Percentiles rank a stretch among this genome's conserved stretches.
Conservation (phyloP, 2,329 filamentous ascomycete genomes). For the Verruconis gallopava region DNA sequence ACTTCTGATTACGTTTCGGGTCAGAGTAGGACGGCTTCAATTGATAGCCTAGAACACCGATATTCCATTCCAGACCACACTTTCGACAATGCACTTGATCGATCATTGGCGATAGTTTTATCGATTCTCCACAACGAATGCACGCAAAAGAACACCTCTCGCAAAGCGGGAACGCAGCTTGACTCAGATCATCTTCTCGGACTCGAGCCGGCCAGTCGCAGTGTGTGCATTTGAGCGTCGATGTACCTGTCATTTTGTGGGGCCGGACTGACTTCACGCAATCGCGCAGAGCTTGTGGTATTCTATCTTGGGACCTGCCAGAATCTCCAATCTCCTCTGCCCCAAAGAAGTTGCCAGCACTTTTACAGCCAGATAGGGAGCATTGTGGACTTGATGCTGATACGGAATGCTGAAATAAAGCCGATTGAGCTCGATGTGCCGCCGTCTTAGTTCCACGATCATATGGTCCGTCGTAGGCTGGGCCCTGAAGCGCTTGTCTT, state of each 20-base stretch:
- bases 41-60: slow-evolving; percentile 28
- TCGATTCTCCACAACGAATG: slow-evolving; percentile 24
- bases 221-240: slow-evolving; percentile 18
- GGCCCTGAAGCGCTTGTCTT: slow-evolving; percentile 33
- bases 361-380: neutral
- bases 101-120: slow-evolving; percentile 13
- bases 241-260: slow-evolving; percentile 16
- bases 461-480: slow-evolving; percentile 28
- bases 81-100: slow-evolving; percentile 18
- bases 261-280: slow-evolving; percentile 15
- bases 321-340: slow-evolving; percentile 28
- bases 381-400: neutral
- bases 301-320: slow-evolving; percentile 26
- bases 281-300: slow-evolving; percentile 25
- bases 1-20: neutral
- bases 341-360: slow-evolving; percentile 13
- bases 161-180: slow-evolving; percentile 18
- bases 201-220: slow-evolving; percentile 23
- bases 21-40: neutral
- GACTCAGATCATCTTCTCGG: slow-evolving; percentile 2
- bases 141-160: slow-evolving; percentile 31
- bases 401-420: slow-evolving; percentile 16
- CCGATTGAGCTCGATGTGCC: slow-evolving; percentile 18
- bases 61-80: slow-evolving; percentile 24
- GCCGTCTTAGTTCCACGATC: slow-evolving; percentile 17